These are phyloP conservation scores for Ilex paraguariensis DNA, from an alignment of 305 asterid species.

Conservation along the genomic window DNA sequence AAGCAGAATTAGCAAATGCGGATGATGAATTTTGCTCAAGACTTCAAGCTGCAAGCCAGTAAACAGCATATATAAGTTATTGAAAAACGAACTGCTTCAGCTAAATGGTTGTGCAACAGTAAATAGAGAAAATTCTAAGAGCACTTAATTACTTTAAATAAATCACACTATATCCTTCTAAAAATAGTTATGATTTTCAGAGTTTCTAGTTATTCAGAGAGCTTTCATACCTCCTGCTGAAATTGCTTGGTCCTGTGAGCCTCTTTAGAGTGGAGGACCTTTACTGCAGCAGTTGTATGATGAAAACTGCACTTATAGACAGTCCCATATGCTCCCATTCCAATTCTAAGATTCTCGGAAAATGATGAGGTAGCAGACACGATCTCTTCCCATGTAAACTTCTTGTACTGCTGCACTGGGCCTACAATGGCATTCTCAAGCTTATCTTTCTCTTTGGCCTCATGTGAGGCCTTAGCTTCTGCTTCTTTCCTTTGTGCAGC, in stretches of 20 bases:
- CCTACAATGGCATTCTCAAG: slow-evolving; percentile 64
- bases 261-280: slow-evolving; percentile 70
- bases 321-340: slow-evolving; percentile 82
- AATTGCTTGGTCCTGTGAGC: slow-evolving; percentile 55
- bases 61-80: slow-evolving; percentile 10
- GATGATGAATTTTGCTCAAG: slow-evolving; percentile 78
- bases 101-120: background rate
- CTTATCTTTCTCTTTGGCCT: slow-evolving; percentile 59
- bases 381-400: slow-evolving; percentile 81
- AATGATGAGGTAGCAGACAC: slow-evolving; percentile 61
- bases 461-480: slow-evolving; percentile 42
- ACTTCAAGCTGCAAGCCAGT: slow-evolving; percentile 54
- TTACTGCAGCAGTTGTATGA: slow-evolving; percentile 82
- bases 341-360: slow-evolving; percentile 64
- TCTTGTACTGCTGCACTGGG: slow-evolving; percentile 42
- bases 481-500: slow-evolving; percentile 63
- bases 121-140: background rate
- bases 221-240: slow-evolving; percentile 75
- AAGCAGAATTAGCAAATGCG: slow-evolving; percentile 78
- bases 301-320: slow-evolving; percentile 78
- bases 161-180: too few species aligned
- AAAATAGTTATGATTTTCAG: too few species aligned
- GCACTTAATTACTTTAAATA: background rate
- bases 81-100: too few species aligned
- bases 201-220: slow-evolving; percentile 8